Evolutionary conservation across 176 grass and related monocot species (phyloP).

Genomic region (Panicum miliaceum): DNA sequence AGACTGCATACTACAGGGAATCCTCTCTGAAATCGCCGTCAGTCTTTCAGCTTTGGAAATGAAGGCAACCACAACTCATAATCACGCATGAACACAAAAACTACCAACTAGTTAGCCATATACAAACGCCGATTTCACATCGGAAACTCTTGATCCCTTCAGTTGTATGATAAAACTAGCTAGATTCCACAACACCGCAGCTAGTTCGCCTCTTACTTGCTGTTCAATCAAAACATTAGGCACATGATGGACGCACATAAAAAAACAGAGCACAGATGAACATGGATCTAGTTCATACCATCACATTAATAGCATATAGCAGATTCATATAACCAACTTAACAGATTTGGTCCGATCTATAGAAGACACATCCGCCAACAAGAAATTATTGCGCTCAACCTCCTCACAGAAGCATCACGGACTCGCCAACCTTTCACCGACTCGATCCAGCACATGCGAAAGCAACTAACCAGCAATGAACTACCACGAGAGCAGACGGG

Average conservation of each 20-base stretch:
- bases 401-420: slow-evolving; percentile 9
- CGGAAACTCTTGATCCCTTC: background rate
- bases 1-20: no score
- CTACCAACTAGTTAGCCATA: background rate
- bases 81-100: background rate
- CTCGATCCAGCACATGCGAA: slow-evolving; percentile 28
- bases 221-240: background rate
- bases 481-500: background rate
- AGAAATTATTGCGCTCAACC: slow-evolving; percentile 38
- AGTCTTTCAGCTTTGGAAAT: background rate
- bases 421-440: background rate
- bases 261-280: background rate
- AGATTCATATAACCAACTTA: slow-evolving; percentile 32
- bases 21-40: background rate
- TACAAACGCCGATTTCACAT: background rate
- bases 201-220: background rate
- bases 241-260: background rate
- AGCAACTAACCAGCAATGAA: background rate
- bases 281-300: slow-evolving; percentile 3
- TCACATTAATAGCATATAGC: background rate
- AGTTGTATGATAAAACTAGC: background rate
- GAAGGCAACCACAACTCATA: background rate
- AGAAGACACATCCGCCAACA: slow-evolving; percentile 9
- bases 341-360: slow-evolving; percentile 24
- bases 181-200: background rate